Base-by-base conservation (phyloP, 225 moss, liverwort and hornwort species). In the Marchantia polymorpha region DNA sequence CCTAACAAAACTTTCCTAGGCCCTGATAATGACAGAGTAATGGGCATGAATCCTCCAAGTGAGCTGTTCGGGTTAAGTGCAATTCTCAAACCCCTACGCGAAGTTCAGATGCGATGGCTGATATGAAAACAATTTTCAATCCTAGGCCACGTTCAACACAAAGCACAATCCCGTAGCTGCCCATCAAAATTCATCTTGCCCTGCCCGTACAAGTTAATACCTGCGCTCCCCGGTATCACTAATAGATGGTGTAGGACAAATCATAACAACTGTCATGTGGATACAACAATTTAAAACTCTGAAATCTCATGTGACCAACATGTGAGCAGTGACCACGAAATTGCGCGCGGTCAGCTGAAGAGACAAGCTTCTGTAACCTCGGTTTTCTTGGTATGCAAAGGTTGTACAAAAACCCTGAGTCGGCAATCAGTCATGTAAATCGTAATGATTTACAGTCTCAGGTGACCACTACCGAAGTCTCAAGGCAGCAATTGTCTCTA, bases 391-490 rank as follows among this genome's bases (percentile, higher is more conserved):
- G 73, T 55, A 23, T 30, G 73, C 17, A 76, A 75, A 76, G 60
- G 76, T 76, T 76, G 58, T 76, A 76, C 76, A 76, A 76, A 76
- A 76, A 76, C 60, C 76, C 59, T 76, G 76, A 61, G 39, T 29
- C 76, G 61, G 59, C 39, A 22, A 47, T 29, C 17, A 10, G 60
- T 61, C 76, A 76, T 76, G 61, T 59, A 60, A 76, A 76, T 60
- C 59, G 39, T 48, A 60, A 1, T 76, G 59, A 76, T 60, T 76
- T n/a, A 76, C 22, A 65, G 39, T 39, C 27, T 47, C 61, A 54
- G 19, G 76, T 76, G 59, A 61, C 31, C 60, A 59, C 58, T 17
- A 74, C 55, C 56, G 56, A 29, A 15, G 29, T 16, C 59, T 59
- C 75, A 76, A 61, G 76, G 76, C 76, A 60, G 39, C 60, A 61